phyloP scores from a whole-genome alignment of 169 alveolate genomes.

The Cryptosporidium sp. region DNA sequence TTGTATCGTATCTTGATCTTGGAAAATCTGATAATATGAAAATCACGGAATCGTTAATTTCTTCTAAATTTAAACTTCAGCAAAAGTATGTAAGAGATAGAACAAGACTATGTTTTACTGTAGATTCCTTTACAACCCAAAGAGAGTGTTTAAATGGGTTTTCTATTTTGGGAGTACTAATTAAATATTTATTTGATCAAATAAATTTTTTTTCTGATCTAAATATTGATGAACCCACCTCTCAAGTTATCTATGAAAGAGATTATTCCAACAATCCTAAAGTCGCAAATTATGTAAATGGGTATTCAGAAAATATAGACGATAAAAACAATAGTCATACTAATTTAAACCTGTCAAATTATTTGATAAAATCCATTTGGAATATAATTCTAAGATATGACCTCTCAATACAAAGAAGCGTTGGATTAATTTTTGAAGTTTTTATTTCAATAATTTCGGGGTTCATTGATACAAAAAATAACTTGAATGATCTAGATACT shows the following conservation, averaged over 20 bases:
- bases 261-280: neutral
- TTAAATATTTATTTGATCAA: conserved; percentile 45
- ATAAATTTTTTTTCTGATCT: neutral
- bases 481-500: neutral
- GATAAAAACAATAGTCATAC: neutral
- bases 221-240: neutral
- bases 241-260: conserved; percentile 1
- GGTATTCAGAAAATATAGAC: neutral
- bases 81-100: conserved; percentile 68
- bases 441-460: conserved; percentile 29
- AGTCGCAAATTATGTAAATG: neutral
- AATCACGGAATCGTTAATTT: conserved; percentile 49
- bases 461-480: neutral
- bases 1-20: conserved; percentile 56
- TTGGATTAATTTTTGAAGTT: conserved; percentile 66
- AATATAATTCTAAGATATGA: conserved; percentile 32
- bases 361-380: conserved; percentile 15
- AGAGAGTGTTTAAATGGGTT: conserved; percentile 66
- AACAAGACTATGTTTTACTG: conserved; percentile 68
- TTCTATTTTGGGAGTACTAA: conserved; percentile 28
- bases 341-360: neutral
- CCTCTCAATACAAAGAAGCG: conserved; percentile 61
- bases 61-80: conserved; percentile 48
- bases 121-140: conserved; percentile 58
- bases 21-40: conserved; percentile 65